These are phyloP conservation scores for Coemansia sp. DNA, from an alignment of 192 early-diverging fungal species.

Conservation along the genomic window DNA sequence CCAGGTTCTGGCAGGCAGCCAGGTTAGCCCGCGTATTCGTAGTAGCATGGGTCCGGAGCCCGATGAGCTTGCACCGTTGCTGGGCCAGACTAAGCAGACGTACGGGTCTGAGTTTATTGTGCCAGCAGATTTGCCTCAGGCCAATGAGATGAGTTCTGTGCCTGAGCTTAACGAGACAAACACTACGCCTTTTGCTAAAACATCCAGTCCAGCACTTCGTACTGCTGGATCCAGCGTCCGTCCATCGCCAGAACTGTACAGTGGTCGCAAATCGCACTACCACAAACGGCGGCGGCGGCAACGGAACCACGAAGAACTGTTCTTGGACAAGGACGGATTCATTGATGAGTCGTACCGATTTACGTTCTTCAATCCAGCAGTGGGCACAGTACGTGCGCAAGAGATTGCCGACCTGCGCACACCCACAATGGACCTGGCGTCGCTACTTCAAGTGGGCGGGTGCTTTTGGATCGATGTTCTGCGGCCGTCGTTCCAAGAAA, in stretches of 20 bases:
- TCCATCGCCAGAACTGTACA: neutral
- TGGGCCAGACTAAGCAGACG: slow-evolving; percentile 14
- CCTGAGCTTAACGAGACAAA: too few relatives aligned
- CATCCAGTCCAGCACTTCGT: neutral
- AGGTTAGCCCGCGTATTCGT: slow-evolving; percentile 17
- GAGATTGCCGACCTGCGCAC: slow-evolving; percentile 58
- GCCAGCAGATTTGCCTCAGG: slow-evolving; percentile 29
- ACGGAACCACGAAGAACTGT: slow-evolving; percentile 50
- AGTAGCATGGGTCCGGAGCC: slow-evolving; percentile 6
- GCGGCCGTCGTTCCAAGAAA: slow-evolving; percentile 63
- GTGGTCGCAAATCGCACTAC: neutral
- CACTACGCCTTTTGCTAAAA: too few relatives aligned
- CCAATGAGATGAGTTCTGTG: neutral
- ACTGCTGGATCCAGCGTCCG: neutral
- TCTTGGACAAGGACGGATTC: slow-evolving; percentile 54
- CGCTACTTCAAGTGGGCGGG: slow-evolving; percentile 44
- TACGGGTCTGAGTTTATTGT: slow-evolving; percentile 24
- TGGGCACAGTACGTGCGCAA: slow-evolving; percentile 63
- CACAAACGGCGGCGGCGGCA: slow-evolving; percentile 7
- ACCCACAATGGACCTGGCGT: slow-evolving; percentile 40
- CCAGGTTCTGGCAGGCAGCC: neutral
- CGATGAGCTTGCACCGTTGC: slow-evolving; percentile 34
- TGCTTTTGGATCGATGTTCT: slow-evolving; percentile 81
- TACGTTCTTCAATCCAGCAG: slow-evolving; percentile 66
- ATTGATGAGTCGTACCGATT: slow-evolving; percentile 63